Evolutionary conservation across 306 rosid genomes (phyloP), one percentile per base, ranked within the genome.

Genomic region (Heteromeles arbutifolia): DNA sequence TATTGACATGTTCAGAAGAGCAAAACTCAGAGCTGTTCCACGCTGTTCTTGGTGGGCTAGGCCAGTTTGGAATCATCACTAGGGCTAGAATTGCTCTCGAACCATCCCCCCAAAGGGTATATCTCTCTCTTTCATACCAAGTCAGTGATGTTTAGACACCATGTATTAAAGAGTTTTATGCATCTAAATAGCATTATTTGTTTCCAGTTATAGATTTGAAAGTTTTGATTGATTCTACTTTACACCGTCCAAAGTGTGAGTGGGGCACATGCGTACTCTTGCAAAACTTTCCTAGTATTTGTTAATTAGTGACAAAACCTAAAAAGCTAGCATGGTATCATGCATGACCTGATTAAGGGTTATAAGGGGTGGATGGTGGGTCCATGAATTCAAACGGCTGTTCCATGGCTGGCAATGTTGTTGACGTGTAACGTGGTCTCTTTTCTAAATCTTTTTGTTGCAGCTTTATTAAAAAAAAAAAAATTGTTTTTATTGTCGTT

Each of bases 31-130:
- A 90, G 72, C 85, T 90, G 77, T 95, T 95, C 87, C 89, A 92
- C 80, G 92, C 85, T 26, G 99, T 90, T 73, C 93, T 95, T 14
- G 99, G 99, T 24, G 99, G 99, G 64, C 95, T 95, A n/a, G 99
- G 97, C 63, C 99, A 95, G 65, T 92, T 95, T 81, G 99, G 99
- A 69, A 89, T 95, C 82, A 95, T 95, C 75, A 92, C 97, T 14
- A 87, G 99, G 79, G 97, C 97, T 34, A 83, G 97, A 77, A 92
- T 95, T 87, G 87, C 95, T 62, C 93, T 95, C 2, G 93, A 95
- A 83, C 96, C 88, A 59, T 87, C 97, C 32, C 99, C 99, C 53
- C 83, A 87, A 52, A 88, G 93, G 87, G 99, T 94, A 86, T 59
- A 11, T 72, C 10, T 79, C 71, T 48, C 53, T 76, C 71, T 63